phyloP scores from a whole-genome alignment of 495 filamentous ascomycete species.

The Penicillium lividum region DNA sequence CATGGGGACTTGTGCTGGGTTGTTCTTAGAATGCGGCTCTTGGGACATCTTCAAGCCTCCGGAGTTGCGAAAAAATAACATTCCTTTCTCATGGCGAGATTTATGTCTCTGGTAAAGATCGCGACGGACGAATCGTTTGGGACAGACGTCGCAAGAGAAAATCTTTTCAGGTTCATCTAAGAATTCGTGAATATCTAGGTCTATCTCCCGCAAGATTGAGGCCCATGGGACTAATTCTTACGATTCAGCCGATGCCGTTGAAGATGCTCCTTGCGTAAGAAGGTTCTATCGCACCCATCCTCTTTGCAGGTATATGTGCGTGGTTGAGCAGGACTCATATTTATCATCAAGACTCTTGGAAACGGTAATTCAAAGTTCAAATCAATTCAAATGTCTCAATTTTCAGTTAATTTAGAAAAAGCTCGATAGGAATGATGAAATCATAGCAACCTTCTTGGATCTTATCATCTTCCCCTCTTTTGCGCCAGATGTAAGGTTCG shows the following conservation, averaged over 20 bases:
- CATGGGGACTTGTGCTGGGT: neutral
- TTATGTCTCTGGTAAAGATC: slow-evolving; percentile 9
- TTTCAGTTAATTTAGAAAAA: too few relatives aligned
- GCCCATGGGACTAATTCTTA: neutral
- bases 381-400: too few relatives aligned
- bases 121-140: slow-evolving; percentile 4
- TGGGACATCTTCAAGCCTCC: neutral
- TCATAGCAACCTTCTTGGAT: neutral
- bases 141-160: slow-evolving; percentile 1
- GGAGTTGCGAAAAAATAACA: slow-evolving; percentile 6
- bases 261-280: slow-evolving; percentile 8
- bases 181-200: neutral
- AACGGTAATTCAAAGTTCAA: too few relatives aligned
- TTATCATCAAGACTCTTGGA: too few relatives aligned
- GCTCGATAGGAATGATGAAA: too few relatives aligned
- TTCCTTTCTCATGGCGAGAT: slow-evolving; percentile 8
- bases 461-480: neutral
- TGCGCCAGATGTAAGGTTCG: neutral
- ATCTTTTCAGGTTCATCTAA: slow-evolving; percentile 3
- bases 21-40: too few relatives aligned
- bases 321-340: neutral
- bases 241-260: slow-evolving; percentile 9
- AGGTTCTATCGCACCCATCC: slow-evolving; percentile 1
- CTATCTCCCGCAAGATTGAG: too few relatives aligned
- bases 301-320: neutral